A percentile compares a stretch with the other conserved stretches of the same genome.
Evolutionary conservation across 352 stramenopile species (phyloP).

Genomic region (Phytophthora foliorum): DNA sequence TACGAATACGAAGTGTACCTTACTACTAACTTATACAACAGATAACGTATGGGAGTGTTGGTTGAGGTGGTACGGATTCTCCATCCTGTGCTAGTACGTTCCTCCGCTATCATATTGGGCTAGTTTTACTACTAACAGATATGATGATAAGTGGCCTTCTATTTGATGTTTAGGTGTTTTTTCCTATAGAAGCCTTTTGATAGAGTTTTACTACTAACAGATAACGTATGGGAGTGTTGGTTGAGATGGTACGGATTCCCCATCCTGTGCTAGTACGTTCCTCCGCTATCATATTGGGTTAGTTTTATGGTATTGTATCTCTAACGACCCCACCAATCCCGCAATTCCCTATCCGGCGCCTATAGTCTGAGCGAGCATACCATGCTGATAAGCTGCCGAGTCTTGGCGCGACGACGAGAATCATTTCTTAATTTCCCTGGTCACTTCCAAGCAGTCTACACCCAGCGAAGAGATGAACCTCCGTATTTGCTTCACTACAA

Average conservation of each 20-base stretch:
- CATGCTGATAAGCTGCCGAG: background rate
- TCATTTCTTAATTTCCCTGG: conserved; percentile 1
- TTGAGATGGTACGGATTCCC: background rate
- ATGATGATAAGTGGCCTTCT: too few species aligned
- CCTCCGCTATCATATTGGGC: background rate
- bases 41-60: background rate
- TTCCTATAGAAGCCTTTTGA: too few species aligned
- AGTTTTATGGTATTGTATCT: background rate
- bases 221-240: background rate
- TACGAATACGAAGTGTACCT: too few species aligned
- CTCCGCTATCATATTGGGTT: background rate
- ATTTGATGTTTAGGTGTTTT: too few species aligned
- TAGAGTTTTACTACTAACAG: too few species aligned
- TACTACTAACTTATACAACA: too few species aligned
- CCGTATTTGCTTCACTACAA: background rate
- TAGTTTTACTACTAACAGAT: too few species aligned
- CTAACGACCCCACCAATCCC: too few species aligned
- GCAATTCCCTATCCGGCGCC: background rate
- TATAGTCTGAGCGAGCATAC: background rate
- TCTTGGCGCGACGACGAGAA: background rate
- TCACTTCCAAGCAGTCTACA: background rate
- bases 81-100: background rate
- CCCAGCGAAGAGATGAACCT: background rate
- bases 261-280: background rate
- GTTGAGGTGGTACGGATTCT: background rate